phyloP scores from a whole-genome alignment of 2,329 filamentous ascomycete species.

The Metarhizium humberi region DNA sequence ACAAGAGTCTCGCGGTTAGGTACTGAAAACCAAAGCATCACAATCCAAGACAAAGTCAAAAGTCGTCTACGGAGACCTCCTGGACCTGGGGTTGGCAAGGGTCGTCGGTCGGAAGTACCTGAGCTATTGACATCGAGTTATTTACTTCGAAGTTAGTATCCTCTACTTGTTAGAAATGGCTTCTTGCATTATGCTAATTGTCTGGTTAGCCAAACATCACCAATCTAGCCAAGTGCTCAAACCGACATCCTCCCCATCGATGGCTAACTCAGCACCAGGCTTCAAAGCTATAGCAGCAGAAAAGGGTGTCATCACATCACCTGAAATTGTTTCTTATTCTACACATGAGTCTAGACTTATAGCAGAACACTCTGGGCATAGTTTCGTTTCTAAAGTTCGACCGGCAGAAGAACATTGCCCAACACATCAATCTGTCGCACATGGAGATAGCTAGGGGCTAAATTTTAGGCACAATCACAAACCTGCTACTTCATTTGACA shows the following conservation, averaged over 20 bases:
- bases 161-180: not conserved
- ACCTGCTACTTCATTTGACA: conserved; percentile 13
- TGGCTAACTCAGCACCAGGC: not conserved
- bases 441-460: conserved; percentile 1
- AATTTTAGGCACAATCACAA: conserved; percentile 2
- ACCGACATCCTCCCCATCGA: not conserved
- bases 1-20: not conserved
- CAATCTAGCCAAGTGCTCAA: not conserved
- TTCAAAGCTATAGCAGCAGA: not conserved
- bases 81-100: not conserved
- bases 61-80: not conserved
- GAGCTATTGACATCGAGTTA: not conserved
- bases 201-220: not conserved
- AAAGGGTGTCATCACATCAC: not conserved
- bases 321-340: not conserved
- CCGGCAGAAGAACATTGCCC: conserved; percentile 13
- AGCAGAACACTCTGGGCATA: conserved; percentile 11
- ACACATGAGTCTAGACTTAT: not conserved
- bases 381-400: conserved; percentile 15
- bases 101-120: not conserved
- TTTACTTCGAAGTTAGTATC: not conserved
- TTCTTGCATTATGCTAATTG: not conserved
- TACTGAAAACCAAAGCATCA: not conserved
- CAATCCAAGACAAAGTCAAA: not conserved
- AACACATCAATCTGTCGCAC: conserved; percentile 3